Evolutionary conservation across 805 yeast genomes (phyloP).

Genomic region (Lipomyces yamadae): DNA sequence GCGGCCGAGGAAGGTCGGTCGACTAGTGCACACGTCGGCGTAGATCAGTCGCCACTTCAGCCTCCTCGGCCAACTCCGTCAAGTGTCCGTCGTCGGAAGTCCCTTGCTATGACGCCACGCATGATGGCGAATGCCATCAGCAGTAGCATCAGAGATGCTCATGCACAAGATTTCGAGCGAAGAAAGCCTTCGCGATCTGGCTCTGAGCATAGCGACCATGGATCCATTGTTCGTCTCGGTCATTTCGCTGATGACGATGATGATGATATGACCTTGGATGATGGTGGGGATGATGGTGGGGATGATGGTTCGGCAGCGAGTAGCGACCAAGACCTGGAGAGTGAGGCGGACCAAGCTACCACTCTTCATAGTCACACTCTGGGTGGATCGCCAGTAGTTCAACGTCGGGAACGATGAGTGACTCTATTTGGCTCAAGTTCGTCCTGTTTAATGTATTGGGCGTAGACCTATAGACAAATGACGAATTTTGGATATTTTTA

Average conservation of each 20-base stretch:
- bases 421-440: not conserved
- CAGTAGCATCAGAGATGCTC: conserved; percentile 58
- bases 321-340: conserved; percentile 30
- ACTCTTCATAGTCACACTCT: not conserved
- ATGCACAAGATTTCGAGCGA: conserved; percentile 83
- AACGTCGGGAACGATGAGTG: not conserved
- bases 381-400: not conserved
- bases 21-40: conserved; percentile 2
- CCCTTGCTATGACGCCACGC: conserved; percentile 32
- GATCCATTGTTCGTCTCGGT: conserved; percentile 24
- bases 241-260: conserved; percentile 30
- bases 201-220: conserved; percentile 44
- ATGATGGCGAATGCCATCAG: conserved; percentile 34
- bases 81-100: conserved; percentile 21
- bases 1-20: conserved; percentile 34
- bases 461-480: not conserved
- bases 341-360: conserved; percentile 11
- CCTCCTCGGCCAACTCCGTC: conserved; percentile 12
- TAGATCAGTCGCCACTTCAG: not conserved
- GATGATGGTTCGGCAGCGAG: not conserved
- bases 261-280: conserved; percentile 34
- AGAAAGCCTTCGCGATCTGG: conserved; percentile 48
- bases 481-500: too few relatives aligned
- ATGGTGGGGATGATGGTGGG: conserved; percentile 17
- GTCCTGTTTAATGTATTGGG: not conserved